Evolutionary conservation across 331 rosid species (phyloP).

Genomic region (Telfairia occidentalis): DNA sequence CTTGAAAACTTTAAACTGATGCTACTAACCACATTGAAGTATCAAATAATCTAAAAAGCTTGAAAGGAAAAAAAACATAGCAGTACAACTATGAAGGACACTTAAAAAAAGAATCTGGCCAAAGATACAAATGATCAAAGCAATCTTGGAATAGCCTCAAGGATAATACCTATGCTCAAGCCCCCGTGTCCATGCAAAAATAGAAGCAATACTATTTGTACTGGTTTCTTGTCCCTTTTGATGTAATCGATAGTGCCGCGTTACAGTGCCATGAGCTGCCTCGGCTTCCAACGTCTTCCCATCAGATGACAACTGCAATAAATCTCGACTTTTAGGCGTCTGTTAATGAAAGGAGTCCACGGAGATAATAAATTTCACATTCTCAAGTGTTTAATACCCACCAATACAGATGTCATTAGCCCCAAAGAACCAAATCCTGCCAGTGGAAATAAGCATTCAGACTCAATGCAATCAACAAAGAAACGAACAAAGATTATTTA

Average conservation of each 20-base stretch:
- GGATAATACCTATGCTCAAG: slow-evolving; percentile 67
- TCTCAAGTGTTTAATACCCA: slow-evolving; percentile 22
- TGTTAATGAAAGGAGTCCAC: neutral
- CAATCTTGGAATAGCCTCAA: too few species aligned
- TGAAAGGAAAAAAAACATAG: neutral
- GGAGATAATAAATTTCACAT: neutral
- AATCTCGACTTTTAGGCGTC: neutral
- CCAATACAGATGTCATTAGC: slow-evolving; percentile 94
- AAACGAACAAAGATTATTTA: neutral
- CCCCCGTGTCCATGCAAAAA: slow-evolving; percentile 97
- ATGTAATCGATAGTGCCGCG: slow-evolving; percentile 81
- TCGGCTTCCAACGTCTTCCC: slow-evolving; percentile 96
- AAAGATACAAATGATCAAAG: neutral
- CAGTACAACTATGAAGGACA: neutral
- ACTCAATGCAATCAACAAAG: slow-evolving; percentile 3
- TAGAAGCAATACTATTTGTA: slow-evolving; percentile 95
- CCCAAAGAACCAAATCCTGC: slow-evolving; percentile 98
- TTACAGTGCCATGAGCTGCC: slow-evolving; percentile 99
- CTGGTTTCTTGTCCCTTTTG: slow-evolving; percentile 96
- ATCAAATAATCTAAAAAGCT: neutral
- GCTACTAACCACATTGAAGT: neutral
- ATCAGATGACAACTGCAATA: slow-evolving; percentile 79
- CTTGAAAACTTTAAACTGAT: neutral
- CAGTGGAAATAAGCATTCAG: slow-evolving; percentile 17
- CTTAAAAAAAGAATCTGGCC: neutral